These are phyloP conservation scores for Aspergillus leporis DNA, from an alignment of 495 filamentous ascomycete species.

Conservation along the genomic window DNA sequence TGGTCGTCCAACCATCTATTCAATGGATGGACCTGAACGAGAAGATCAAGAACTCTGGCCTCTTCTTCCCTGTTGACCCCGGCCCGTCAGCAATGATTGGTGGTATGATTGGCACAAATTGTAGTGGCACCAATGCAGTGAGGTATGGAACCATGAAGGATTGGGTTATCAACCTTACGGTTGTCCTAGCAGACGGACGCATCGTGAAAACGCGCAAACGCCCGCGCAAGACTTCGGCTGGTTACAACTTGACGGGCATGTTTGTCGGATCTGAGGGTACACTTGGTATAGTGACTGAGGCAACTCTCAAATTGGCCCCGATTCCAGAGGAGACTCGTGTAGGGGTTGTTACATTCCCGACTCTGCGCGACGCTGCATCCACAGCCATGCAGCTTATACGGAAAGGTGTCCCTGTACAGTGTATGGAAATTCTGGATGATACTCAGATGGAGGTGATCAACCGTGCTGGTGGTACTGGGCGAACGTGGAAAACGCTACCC, in stretches of 20 bases:
- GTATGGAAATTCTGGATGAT: constrained; percentile 91
- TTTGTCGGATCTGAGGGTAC: constrained; percentile 95
- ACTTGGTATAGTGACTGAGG: constrained; percentile 84
- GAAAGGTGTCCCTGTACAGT: constrained; percentile 79
- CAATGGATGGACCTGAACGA: constrained; percentile 91
- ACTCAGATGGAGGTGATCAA: constrained; percentile 96
- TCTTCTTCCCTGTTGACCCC: constrained; percentile 90
- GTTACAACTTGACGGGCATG: constrained; percentile 82
- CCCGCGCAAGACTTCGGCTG: constrained; percentile 74
- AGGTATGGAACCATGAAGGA: constrained; percentile 96
- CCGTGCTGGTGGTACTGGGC: constrained; percentile 67
- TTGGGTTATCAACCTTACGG: constrained; percentile 88
- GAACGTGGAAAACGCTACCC: constrained; percentile 73
- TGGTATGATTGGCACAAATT: constrained; percentile 94
- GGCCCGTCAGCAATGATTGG: constrained; percentile 77
- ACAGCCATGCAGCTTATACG: constrained; percentile 78
- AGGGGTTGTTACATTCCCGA: constrained; percentile 77
- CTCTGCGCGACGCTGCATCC: constrained; percentile 75
- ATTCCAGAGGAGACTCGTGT: constrained; percentile 79
- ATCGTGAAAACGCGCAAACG: constrained; percentile 76
- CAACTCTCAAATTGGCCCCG: constrained; percentile 77
- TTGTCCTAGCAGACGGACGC: constrained; percentile 89
- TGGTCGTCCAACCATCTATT: constrained; percentile 87
- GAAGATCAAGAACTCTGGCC: constrained; percentile 68
- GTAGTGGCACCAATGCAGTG: constrained; percentile 90